Evolutionary conservation across 768 basidiomycete genomes (phyloP).

Genomic region (Baorangia bicolor): DNA sequence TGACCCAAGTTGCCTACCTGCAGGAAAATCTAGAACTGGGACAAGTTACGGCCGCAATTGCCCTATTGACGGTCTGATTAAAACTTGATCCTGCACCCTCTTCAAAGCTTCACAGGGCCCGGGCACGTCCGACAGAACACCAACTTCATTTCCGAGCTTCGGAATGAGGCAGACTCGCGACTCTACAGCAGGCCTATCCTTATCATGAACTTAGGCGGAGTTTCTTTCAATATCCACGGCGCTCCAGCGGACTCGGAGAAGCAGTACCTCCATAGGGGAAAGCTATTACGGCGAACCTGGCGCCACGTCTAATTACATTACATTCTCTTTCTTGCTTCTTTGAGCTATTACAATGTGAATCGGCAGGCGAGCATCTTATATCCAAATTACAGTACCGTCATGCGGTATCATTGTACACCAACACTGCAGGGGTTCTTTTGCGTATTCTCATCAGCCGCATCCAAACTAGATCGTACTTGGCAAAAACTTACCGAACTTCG

Average conservation of each 20-base stretch:
- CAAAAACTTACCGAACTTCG: slow-evolving; percentile 35
- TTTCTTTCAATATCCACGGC: too few relatives aligned
- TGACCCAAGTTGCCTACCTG: too few relatives aligned
- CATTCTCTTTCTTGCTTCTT: neutral
- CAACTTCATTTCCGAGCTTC: neutral
- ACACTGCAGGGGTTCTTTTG: slow-evolving; percentile 28
- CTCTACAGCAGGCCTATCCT: too few relatives aligned
- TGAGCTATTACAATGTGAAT: neutral
- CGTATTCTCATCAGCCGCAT: neutral
- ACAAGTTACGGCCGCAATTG: neutral
- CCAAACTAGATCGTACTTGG: neutral
- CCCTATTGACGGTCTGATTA: neutral
- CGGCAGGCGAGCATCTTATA: neutral
- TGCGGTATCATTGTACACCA: slow-evolving; percentile 29
- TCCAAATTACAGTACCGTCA: neutral
- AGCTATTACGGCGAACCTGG: neutral
- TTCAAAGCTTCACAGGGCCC: too few relatives aligned
- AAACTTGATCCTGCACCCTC: neutral
- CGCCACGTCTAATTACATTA: neutral
- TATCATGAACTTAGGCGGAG: too few relatives aligned
- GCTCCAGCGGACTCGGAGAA: neutral
- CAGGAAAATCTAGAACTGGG: too few relatives aligned
- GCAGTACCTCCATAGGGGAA: too few relatives aligned
- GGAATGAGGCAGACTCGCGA: neutral
- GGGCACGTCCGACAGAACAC: too few relatives aligned